Evolutionary conservation across 768 basidiomycete genomes (phyloP).

Genomic region (Pleurotus sapidus): DNA sequence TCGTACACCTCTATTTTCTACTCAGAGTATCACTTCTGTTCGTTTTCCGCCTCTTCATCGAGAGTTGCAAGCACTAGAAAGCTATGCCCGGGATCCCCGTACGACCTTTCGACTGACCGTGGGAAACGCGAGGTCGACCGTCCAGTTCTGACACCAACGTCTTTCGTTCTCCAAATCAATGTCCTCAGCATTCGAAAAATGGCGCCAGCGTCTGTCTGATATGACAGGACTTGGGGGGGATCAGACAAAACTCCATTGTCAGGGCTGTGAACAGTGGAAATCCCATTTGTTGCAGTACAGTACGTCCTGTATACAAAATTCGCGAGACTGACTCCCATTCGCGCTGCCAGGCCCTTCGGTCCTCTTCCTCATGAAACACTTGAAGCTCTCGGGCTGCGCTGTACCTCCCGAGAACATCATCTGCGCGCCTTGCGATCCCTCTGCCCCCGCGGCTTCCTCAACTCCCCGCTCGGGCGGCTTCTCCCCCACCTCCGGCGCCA

Average conservation of each 20-base stretch:
- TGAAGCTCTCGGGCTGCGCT: conserved; percentile 69
- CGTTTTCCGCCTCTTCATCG: too few relatives aligned
- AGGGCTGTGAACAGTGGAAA: conserved; percentile 69
- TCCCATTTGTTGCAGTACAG: conserved; percentile 65
- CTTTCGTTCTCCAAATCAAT: too few relatives aligned
- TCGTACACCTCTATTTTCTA: too few relatives aligned
- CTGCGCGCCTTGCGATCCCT: conserved; percentile 79
- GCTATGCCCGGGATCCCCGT: too few relatives aligned
- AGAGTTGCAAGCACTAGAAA: too few relatives aligned
- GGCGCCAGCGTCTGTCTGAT: conserved; percentile 42
- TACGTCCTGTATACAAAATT: conserved; percentile 27
- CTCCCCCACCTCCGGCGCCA: conserved; percentile 69
- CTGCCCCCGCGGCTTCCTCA: conserved; percentile 4
- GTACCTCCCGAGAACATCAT: conserved; percentile 72
- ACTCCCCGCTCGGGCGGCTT: conserved; percentile 73
- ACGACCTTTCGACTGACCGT: too few relatives aligned
- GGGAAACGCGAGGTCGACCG: too few relatives aligned
- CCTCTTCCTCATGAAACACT: conserved; percentile 89
- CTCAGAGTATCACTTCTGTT: too few relatives aligned
- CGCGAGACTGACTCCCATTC: too few relatives aligned
- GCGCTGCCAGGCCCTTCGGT: conserved; percentile 68
- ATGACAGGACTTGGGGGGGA: conserved; percentile 46
- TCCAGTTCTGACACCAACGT: too few relatives aligned
- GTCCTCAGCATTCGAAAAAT: conserved; percentile 40
- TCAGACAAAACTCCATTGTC: conserved; percentile 31